phyloP scores from a whole-genome alignment of 1,284 basidiomycete genomes.

The Fomes fomentarius region DNA sequence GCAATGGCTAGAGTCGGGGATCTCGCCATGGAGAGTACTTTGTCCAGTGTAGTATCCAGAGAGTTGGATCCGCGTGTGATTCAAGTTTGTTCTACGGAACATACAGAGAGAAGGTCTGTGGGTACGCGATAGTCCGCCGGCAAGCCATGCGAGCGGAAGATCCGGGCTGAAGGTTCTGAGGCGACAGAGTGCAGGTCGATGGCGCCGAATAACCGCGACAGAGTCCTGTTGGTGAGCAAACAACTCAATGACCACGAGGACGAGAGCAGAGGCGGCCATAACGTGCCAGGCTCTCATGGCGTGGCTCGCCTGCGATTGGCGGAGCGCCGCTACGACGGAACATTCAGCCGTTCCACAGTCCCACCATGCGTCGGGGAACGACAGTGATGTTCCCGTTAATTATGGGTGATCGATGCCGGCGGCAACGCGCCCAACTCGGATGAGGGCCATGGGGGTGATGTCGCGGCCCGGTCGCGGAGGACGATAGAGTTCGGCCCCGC shows the following conservation, averaged over 20 bases:
- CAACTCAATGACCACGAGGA: constrained; percentile 16
- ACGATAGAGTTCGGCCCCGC: constrained; percentile 3
- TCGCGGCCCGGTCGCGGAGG: constrained; percentile 6
- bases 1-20: constrained; percentile 15
- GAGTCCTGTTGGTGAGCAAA: constrained; percentile 15
- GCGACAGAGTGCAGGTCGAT: no score
- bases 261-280: constrained; percentile 22
- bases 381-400: constrained; percentile 17
- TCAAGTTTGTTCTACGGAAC: no score
- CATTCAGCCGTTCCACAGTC: no score
- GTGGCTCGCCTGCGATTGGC: constrained; percentile 7
- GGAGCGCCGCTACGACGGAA: constrained; percentile 12
- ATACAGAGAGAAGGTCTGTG: no score
- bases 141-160: no score
- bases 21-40: no score
- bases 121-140: no score
- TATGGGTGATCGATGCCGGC: constrained; percentile 10
- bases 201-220: constrained; percentile 13
- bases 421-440: constrained; percentile 7
- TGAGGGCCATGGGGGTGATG: not conserved
- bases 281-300: constrained; percentile 17
- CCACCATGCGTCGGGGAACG: constrained; percentile 8
- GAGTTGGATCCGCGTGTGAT: not conserved
- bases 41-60: no score
- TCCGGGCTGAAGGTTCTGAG: no score